Evolutionary conservation across 225 moss, liverwort and hornwort genomes (phyloP).

Genomic region (Pseudisothecium myosuroides): DNA sequence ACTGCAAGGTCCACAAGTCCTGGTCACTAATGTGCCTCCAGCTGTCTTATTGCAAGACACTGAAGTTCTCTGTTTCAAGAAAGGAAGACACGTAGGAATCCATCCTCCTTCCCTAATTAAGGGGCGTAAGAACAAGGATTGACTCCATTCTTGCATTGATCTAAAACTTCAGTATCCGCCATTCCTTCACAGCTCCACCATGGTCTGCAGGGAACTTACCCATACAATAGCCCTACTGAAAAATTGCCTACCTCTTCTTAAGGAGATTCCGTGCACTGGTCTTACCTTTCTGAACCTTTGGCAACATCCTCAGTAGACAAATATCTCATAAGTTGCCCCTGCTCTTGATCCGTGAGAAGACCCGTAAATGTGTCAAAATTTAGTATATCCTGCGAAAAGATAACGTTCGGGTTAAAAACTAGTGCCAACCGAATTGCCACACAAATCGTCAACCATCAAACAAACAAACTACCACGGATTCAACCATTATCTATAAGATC

Average conservation of each 20-base stretch:
- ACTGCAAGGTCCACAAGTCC: constrained; percentile 46
- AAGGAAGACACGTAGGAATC: not conserved
- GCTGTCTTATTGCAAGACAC: not conserved
- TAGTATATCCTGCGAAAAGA: constrained; percentile 57
- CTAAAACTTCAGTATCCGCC: not conserved
- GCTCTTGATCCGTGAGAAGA: constrained; percentile 87
- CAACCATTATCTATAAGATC: not conserved
- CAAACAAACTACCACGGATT: not conserved
- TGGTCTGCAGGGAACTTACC: not conserved
- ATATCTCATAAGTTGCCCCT: constrained; percentile 72
- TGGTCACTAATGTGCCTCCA: not conserved
- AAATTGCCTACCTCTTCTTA: not conserved
- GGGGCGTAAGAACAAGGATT: not conserved
- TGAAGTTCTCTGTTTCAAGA: not conserved
- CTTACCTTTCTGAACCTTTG: constrained; percentile 63
- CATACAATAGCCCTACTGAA: not conserved
- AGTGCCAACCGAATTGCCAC: not conserved
- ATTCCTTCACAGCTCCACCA: not conserved
- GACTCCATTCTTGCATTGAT: not conserved
- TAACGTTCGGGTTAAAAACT: not conserved
- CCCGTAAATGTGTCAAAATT: constrained; percentile 94
- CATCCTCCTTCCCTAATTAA: not conserved
- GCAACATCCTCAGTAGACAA: constrained; percentile 58
- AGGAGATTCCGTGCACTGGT: not conserved
- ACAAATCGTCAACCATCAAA: not conserved